Percentiles rank a stretch among this genome's conserved stretches.
Conservation (phyloP, 495 filamentous ascomycete species). For the Xylaria acuta region DNA sequence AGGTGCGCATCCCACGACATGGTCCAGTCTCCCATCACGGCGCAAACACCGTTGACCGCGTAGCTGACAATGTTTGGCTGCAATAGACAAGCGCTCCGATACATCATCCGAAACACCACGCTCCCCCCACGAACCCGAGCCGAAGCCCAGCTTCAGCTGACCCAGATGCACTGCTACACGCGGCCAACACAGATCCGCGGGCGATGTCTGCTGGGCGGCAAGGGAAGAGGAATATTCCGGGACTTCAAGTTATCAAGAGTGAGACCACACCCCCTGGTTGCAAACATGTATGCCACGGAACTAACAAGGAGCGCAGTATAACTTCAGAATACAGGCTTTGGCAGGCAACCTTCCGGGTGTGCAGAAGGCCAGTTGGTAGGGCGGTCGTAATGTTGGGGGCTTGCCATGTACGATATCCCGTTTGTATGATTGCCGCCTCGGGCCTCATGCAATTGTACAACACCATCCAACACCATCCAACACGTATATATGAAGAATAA, state of each 20-base stretch:
- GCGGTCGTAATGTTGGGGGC: not conserved
- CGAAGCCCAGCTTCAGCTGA: slow-evolving; percentile 88
- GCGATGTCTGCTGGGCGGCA: slow-evolving; percentile 87
- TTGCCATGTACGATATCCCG: slow-evolving; percentile 27
- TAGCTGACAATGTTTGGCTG: slow-evolving; percentile 22
- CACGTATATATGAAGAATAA: slow-evolving; percentile 9
- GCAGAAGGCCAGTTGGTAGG: slow-evolving; percentile 95
- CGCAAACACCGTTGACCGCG: not conserved
- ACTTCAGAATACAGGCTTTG: slow-evolving; percentile 88
- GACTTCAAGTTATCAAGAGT: slow-evolving; percentile 93
- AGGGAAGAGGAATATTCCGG: slow-evolving; percentile 80
- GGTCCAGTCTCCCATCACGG: not conserved
- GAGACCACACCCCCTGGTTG: slow-evolving; percentile 43
- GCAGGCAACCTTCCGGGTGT: slow-evolving; percentile 91
- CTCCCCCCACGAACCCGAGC: slow-evolving; percentile 81
- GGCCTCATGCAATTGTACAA: slow-evolving; percentile 9
- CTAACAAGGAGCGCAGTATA: slow-evolving; percentile 66
- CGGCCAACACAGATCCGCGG: slow-evolving; percentile 92
- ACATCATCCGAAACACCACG: slow-evolving; percentile 89
- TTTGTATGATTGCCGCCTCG: not conserved
- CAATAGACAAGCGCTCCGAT: slow-evolving; percentile 90
- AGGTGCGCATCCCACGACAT: slow-evolving; percentile 63
- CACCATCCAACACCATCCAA: not conserved
- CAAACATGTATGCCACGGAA: not conserved
- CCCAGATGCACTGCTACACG: slow-evolving; percentile 94